Conservation (phyloP, 306 rosid genomes). For the Prinsepia uniflora region DNA sequence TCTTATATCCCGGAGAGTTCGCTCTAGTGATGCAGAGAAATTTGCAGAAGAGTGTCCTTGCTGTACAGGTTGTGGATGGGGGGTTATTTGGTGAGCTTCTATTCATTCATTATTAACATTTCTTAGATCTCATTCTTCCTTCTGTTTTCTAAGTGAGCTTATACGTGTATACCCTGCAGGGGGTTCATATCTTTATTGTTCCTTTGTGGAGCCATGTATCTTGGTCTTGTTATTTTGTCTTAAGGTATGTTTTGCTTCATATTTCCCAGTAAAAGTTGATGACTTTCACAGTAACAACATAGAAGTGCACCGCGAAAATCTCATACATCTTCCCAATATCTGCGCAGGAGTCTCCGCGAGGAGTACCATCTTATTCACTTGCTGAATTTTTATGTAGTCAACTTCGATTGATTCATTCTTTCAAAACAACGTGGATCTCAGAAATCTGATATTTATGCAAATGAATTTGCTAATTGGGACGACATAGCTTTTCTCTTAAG, state of each 20-base stretch:
- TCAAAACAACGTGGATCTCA: slow-evolving; percentile 3
- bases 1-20: slow-evolving; percentile 62
- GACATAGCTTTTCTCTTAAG: not conserved
- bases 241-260: slow-evolving; percentile 27
- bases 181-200: slow-evolving; percentile 51
- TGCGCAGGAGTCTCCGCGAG: not conserved
- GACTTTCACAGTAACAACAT: not conserved
- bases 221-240: slow-evolving; percentile 56
- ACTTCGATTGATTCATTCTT: not conserved
- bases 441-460: not conserved
- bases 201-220: slow-evolving; percentile 59
- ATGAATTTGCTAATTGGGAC: not conserved
- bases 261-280: no score
- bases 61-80: slow-evolving; percentile 72
- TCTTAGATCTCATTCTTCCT: not conserved
- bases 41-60: slow-evolving; percentile 68
- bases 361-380: not conserved
- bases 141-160: slow-evolving; percentile 8
- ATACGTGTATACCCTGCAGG: slow-evolving; percentile 28
- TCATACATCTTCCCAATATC: not conserved
- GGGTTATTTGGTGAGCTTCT: slow-evolving; percentile 54
- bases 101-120: slow-evolving; percentile 12
- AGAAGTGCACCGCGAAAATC: no score
- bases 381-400: not conserved
- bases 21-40: slow-evolving; percentile 68